Evolutionary conservation across 495 filamentous ascomycete genomes (phyloP).

Genomic region (Penicillium cinerascens): DNA sequence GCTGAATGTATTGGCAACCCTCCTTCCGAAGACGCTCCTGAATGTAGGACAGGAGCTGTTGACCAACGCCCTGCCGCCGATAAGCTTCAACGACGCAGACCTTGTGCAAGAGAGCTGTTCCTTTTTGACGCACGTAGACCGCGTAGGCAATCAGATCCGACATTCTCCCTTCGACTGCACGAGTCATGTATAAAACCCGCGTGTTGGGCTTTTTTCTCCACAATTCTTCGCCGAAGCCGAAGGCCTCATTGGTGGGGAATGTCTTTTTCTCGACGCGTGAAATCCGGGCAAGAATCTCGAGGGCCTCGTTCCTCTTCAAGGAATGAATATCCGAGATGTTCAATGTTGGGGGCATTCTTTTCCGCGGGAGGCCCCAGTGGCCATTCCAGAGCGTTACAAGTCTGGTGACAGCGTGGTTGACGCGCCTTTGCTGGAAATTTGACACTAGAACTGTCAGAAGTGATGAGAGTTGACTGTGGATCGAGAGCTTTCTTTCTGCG

Average conservation of each 20-base stretch:
- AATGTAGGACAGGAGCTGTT: constrained; percentile 47
- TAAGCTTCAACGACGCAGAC: constrained; percentile 52
- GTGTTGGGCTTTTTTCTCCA: constrained; percentile 54
- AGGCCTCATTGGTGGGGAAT: constrained; percentile 56
- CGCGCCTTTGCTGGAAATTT: not conserved
- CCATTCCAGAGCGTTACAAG: constrained; percentile 8
- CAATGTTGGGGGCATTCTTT: constrained; percentile 32
- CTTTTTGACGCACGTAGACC: constrained; percentile 52
- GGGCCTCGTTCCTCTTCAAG: constrained; percentile 35
- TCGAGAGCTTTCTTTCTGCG: not conserved
- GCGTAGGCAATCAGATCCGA: constrained; percentile 47
- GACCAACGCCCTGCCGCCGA: constrained; percentile 52
- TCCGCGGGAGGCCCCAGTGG: not conserved
- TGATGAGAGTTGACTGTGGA: not conserved
- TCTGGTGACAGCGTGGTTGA: not conserved
- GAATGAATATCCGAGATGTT: constrained; percentile 44
- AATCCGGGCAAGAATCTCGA: constrained; percentile 40
- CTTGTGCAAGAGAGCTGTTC: constrained; percentile 54
- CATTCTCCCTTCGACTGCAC: constrained; percentile 12
- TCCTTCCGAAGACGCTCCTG: constrained; percentile 46
- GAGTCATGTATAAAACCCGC: constrained; percentile 45
- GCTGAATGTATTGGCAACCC: constrained; percentile 52
- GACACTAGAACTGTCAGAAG: not conserved
- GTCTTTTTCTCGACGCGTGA: constrained; percentile 53
- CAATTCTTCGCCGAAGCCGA: constrained; percentile 51